A percentile compares a stretch with the other conserved stretches of the same genome.
phyloP scores from a whole-genome alignment of 495 filamentous ascomycete genomes.

The Chaetomium cochliodes region DNA sequence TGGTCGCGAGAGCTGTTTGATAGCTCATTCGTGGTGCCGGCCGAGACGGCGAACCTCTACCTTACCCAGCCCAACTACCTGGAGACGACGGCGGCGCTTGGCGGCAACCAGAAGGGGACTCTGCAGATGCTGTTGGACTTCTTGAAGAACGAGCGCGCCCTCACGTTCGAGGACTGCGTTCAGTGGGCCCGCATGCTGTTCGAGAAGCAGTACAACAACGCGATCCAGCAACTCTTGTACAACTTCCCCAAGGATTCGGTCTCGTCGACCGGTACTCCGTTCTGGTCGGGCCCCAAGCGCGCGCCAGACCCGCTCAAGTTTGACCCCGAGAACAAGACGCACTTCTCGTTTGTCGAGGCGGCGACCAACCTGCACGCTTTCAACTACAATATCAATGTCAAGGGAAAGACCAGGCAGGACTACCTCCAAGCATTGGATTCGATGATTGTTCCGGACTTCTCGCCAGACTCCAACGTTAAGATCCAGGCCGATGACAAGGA shows the following conservation, averaged over 20 bases:
- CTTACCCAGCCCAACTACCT: conserved; percentile 89
- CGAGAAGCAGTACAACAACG: conserved; percentile 95
- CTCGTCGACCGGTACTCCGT: conserved; percentile 83
- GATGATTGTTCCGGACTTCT: conserved; percentile 96
- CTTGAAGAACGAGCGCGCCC: conserved; percentile 88
- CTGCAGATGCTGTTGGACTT: conserved; percentile 86
- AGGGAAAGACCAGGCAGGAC: conserved; percentile 62
- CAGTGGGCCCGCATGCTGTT: conserved; percentile 91
- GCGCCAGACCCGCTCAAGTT: conserved; percentile 91
- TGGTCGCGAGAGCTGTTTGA: conserved; percentile 97
- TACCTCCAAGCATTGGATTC: conserved; percentile 77
- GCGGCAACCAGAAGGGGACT: conserved; percentile 94
- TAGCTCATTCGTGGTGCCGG: conserved; percentile 85
- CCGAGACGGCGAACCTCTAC: conserved; percentile 94
- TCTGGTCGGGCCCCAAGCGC: conserved; percentile 99
- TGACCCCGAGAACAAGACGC: conserved; percentile 75
- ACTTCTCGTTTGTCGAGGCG: conserved; percentile 81
- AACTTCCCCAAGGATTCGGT: conserved; percentile 95
- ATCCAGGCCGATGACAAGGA: conserved; percentile 97
- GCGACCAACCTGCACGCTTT: conserved; percentile 93
- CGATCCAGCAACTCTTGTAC: conserved; percentile 92
- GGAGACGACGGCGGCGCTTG: conserved; percentile 84
- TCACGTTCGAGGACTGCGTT: conserved; percentile 93
- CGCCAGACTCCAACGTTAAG: conserved; percentile 86
- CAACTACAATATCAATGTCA: conserved; percentile 94